Evolutionary conservation across 169 alveolate genomes (phyloP), one percentile per base, ranked within the genome.

Genomic region (Ophryocystis elektroscirrha): DNA sequence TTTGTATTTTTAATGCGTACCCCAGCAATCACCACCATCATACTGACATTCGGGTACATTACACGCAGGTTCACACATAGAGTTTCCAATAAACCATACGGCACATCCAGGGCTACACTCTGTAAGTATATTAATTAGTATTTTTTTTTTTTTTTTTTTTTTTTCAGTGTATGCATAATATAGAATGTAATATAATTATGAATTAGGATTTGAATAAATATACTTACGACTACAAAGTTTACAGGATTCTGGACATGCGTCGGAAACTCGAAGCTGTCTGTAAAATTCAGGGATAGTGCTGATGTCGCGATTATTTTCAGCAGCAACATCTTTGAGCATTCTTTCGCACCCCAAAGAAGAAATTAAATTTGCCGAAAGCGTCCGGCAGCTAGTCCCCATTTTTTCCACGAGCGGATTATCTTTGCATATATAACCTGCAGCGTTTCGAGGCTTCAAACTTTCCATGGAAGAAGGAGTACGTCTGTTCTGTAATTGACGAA

Each of bases 1-100:
- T n/a, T n/a, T n/a, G n/a, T n/a, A n/a, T n/a, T 60, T 61, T 36
- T 71, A 66, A 49, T 60, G 71, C 44, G 56, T 65, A 12, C 54
- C 56, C 67, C 72, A 67, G 54, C 76, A 67, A 50, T 67, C 76
- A n/a, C 69, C 72, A 12, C 76, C 72, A 27, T 67, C 76, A 41
- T 61, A 66, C 26, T 61, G 72, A 39, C 76, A 67, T 18, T 55
- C 56, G 3, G 63, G 58, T 30, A 57, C 63, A 49, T 59, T 43
- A 55, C 76, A 67, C 15, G 53, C 66, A 5, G 46, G 60, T 22
- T 67, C 76, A 15, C 76, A 67, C 20, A 61, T 56, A 25, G 68
- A 60, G 30, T 67, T 67, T 0, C 76, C 76, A 2, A 67, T 48
- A 23, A 67, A 67, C 76, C 76, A 67, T 0, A 57, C 47, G 5